phyloP scores from a whole-genome alignment of 2,329 filamentous ascomycete genomes.

The Xylaria sp. region DNA sequence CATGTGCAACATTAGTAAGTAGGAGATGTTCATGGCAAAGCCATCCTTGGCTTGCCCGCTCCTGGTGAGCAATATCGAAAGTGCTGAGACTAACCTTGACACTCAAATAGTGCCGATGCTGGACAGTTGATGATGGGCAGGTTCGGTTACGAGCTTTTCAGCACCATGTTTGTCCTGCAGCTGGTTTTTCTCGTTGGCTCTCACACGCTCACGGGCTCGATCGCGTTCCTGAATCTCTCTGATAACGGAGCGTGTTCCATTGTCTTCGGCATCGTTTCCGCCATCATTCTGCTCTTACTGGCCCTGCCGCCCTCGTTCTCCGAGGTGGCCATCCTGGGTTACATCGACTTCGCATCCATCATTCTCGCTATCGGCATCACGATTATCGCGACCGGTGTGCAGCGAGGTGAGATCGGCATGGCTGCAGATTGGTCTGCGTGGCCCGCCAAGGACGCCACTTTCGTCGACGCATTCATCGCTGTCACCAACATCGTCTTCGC shows the following conservation, averaged over 20 bases:
- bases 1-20: conserved; percentile 49
- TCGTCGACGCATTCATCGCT: conserved; percentile 63
- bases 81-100: conserved; percentile 22
- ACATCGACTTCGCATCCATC: conserved; percentile 69
- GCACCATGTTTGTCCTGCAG: conserved; percentile 64
- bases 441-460: conserved; percentile 50
- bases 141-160: conserved; percentile 65
- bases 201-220: conserved; percentile 70
- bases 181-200: conserved; percentile 73
- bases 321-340: conserved; percentile 67
- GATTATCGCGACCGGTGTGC: conserved; percentile 67
- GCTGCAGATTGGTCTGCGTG: conserved; percentile 50
- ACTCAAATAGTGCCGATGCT: conserved; percentile 59
- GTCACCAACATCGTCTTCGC: conserved; percentile 72
- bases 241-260: conserved; percentile 67
- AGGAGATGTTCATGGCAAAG: background rate
- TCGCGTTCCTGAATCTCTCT: conserved; percentile 70
- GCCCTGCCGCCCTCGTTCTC: conserved; percentile 68
- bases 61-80: background rate
- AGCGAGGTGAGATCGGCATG: conserved; percentile 38
- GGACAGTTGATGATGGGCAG: conserved; percentile 65
- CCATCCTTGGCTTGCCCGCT: background rate
- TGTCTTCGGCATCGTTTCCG: conserved; percentile 66
- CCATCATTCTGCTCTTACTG: conserved; percentile 64
- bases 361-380: conserved; percentile 67